phyloP scores from a whole-genome alignment of 345 rosid genomes.

The Punica granatum region DNA sequence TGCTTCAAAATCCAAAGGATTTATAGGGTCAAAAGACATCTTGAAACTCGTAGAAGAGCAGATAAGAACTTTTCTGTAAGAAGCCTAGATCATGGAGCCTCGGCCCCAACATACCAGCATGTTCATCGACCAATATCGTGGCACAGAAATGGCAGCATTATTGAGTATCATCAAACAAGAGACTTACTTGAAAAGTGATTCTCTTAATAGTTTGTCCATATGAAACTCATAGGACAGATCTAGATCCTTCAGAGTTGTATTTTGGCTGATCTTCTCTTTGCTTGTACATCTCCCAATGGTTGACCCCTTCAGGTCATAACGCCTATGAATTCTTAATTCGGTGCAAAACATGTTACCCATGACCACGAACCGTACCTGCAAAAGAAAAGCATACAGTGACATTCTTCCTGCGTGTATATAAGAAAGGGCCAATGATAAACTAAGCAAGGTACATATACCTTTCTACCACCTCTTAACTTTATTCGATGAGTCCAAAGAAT shows the following conservation, averaged over 20 bases:
- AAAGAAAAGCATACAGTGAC: conserved; percentile 10
- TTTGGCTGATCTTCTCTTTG: conserved; percentile 51
- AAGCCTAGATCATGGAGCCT: neutral
- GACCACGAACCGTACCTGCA: conserved; percentile 92
- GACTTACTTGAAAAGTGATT: conserved; percentile 67
- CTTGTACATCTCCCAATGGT: conserved; percentile 71
- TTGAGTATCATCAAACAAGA: neutral
- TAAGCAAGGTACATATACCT: conserved; percentile 38
- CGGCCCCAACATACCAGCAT: neutral
- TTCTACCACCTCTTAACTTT: conserved; percentile 58
- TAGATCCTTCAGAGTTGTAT: conserved; percentile 80
- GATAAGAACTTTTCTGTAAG: neutral
- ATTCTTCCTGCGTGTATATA: too few relatives aligned
- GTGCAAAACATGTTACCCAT: conserved; percentile 99
- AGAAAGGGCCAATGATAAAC: neutral
- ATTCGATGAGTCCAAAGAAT: conserved; percentile 88
- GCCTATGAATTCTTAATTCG: conserved; percentile 77
- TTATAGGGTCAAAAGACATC: too few relatives aligned
- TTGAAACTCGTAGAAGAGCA: too few relatives aligned
- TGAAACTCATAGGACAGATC: conserved; percentile 73
- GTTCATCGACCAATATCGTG: neutral
- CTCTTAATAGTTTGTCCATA: conserved; percentile 80
- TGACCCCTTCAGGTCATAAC: conserved; percentile 94
- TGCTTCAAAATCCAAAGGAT: too few relatives aligned
- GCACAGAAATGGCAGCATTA: neutral